Evolutionary conservation across 306 rosid genomes (phyloP), one percentile per base, ranked within the genome.

Genomic region (Prunus padus): DNA sequence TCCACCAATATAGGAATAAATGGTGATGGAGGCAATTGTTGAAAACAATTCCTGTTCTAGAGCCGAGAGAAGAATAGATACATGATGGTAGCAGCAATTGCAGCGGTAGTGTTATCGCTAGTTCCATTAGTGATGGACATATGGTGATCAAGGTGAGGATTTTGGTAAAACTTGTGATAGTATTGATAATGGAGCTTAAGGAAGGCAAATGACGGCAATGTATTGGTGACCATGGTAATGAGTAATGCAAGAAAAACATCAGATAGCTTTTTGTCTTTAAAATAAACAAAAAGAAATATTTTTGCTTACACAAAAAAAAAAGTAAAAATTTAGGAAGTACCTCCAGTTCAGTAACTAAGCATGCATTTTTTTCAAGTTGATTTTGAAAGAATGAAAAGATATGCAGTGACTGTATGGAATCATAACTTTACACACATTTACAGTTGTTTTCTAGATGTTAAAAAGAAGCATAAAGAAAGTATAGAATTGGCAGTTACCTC

Each of bases 401-500:
- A 44, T 30, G 19, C 18, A 64, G 40, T 2, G 23, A 22, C 25
- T 5, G n/a, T 37, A 50, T 13, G 63, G 44, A 63, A 20, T 19
- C 30, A 37, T 37, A 55, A 15, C 8, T 22, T 62, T 62, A 33
- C 45, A 40, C n/a, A 23, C 40, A 23, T 25, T 31, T 10, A 20
- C 20, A 30, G 31, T 44, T 26, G 13, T 11, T 54, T 10, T 37
- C 28, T 51, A 46, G 23, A 69, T 51, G 66, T 13, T 37, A 71
- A 65, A 28, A 55, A 76, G 28, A 55, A 73, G 50, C 25, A 60
- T 20, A 73, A 73, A 67, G 30, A 54, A 47, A 52, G 56, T 64
- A 67, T 49, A 49, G 45, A 67, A 80, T 73, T 71, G 75, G 51
- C 73, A 67, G 30, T 82, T 85, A 95, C 98, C 97, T 95, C 99